phyloP scores from a whole-genome alignment of 2,329 filamentous ascomycete species.

The Xenosphaeropsis pyriputrescens region DNA sequence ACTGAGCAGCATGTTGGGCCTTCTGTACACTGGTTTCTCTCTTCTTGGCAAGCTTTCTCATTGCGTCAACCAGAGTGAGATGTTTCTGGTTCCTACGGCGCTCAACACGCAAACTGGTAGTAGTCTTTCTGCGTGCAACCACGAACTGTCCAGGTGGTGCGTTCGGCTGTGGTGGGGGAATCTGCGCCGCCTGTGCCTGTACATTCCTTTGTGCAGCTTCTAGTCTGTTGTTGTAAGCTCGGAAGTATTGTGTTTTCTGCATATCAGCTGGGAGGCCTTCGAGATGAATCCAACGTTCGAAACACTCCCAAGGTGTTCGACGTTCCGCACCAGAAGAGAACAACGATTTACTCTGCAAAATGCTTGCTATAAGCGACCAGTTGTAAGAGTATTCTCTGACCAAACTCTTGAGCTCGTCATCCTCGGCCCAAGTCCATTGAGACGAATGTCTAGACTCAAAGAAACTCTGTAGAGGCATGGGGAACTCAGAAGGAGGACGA shows the following conservation, averaged over 20 bases:
- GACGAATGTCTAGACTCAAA: slow-evolving; percentile 79
- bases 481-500: slow-evolving; percentile 77
- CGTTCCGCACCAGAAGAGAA: slow-evolving; percentile 80
- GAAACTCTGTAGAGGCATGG: slow-evolving; percentile 81
- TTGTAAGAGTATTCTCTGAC: slow-evolving; percentile 95
- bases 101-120: slow-evolving; percentile 73
- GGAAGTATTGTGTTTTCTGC: slow-evolving; percentile 92
- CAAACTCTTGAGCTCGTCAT: slow-evolving; percentile 72
- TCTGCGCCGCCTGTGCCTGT: slow-evolving; percentile 18
- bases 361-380: slow-evolving; percentile 84
- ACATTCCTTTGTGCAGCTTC: slow-evolving; percentile 41
- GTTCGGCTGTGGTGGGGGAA: slow-evolving; percentile 16
- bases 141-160: slow-evolving; percentile 32
- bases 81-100: slow-evolving; percentile 76
- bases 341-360: slow-evolving; percentile 57
- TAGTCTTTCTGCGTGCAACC: slow-evolving; percentile 49
- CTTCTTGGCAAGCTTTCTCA: slow-evolving; percentile 92
- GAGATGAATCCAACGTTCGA: slow-evolving; percentile 87
- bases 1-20: slow-evolving; percentile 64
- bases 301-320: slow-evolving; percentile 95
- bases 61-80: slow-evolving; percentile 78
- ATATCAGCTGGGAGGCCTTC: slow-evolving; percentile 87
- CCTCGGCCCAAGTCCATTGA: slow-evolving; percentile 82
- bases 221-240: slow-evolving; percentile 47
- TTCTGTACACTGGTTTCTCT: slow-evolving; percentile 76